These are phyloP conservation scores for Auricularia sp. DNA, from an alignment of 768 basidiomycete species.

Conservation along the genomic window DNA sequence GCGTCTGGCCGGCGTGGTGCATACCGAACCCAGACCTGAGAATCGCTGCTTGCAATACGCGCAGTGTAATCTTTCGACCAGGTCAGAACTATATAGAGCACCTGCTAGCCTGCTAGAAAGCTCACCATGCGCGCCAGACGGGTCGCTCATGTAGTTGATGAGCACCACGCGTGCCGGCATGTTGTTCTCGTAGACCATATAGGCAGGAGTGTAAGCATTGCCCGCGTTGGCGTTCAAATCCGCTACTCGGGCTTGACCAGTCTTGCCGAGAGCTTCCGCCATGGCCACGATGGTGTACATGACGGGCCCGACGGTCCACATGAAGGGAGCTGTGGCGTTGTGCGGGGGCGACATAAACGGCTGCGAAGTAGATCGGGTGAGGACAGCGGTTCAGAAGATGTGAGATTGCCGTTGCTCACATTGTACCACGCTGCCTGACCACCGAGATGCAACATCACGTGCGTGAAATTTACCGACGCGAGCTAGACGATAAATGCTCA, in stretches of 20 bases:
- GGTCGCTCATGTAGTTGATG: conserved; percentile 41
- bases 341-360: conserved; percentile 44
- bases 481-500: conserved; percentile 34
- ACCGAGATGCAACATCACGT: conserved; percentile 38
- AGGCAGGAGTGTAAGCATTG: conserved; percentile 34
- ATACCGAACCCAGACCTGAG: not conserved
- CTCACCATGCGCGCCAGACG: conserved; percentile 37
- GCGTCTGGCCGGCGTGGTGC: not conserved
- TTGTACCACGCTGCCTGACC: conserved; percentile 45
- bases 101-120: conserved; percentile 31
- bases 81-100: conserved; percentile 17
- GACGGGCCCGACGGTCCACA: conserved; percentile 42
- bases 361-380: conserved; percentile 14
- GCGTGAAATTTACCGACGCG: conserved; percentile 40
- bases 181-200: conserved; percentile 39
- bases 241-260: conserved; percentile 31
- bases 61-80: conserved; percentile 26
- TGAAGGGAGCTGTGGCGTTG: conserved; percentile 35
- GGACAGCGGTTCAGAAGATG: not conserved
- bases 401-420: conserved; percentile 23
- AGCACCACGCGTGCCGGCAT: conserved; percentile 41
- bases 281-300: conserved; percentile 39
- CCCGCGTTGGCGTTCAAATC: conserved; percentile 32
- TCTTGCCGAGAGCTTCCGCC: conserved; percentile 37
- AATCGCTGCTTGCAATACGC: conserved; percentile 36